Conservation (phyloP, 2,329 filamentous ascomycete genomes). For the Diaporthe helianthi region DNA sequence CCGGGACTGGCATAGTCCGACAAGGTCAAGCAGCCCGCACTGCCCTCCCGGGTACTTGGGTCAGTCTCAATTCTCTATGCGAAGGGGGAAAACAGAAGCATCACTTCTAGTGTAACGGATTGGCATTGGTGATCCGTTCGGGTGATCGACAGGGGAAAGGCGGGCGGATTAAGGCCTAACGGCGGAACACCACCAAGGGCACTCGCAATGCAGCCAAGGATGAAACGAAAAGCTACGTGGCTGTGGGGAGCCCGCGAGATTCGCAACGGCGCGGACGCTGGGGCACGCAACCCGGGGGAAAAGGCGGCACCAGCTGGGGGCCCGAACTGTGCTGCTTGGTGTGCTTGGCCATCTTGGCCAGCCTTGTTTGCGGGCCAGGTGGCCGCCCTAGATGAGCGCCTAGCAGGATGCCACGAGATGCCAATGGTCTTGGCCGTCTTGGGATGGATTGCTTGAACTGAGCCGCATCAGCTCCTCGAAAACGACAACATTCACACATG, state of each 20-base stretch:
- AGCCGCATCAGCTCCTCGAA: conserved; percentile 1
- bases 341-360: conserved; percentile 23
- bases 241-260: not conserved
- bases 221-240: not conserved
- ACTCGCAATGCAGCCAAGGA: not conserved
- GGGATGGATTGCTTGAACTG: conserved; percentile 17
- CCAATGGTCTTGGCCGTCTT: conserved; percentile 23
- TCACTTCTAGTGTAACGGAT: not conserved
- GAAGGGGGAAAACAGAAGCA: not conserved
- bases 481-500: not conserved
- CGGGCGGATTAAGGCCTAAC: not conserved
- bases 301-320: not conserved
- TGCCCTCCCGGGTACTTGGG: not conserved
- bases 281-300: not conserved
- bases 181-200: not conserved
- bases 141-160: conserved; percentile 19
- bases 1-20: not conserved
- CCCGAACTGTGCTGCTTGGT: not conserved
- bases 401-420: conserved; percentile 19
- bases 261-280: not conserved
- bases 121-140: not conserved
- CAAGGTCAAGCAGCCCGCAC: not conserved
- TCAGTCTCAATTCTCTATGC: conserved; percentile 10
- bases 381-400: conserved; percentile 6
- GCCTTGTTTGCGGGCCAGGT: conserved; percentile 14